Base-by-base conservation (phyloP, 2,329 filamentous ascomycete species). In the Exophiala bonariae region DNA sequence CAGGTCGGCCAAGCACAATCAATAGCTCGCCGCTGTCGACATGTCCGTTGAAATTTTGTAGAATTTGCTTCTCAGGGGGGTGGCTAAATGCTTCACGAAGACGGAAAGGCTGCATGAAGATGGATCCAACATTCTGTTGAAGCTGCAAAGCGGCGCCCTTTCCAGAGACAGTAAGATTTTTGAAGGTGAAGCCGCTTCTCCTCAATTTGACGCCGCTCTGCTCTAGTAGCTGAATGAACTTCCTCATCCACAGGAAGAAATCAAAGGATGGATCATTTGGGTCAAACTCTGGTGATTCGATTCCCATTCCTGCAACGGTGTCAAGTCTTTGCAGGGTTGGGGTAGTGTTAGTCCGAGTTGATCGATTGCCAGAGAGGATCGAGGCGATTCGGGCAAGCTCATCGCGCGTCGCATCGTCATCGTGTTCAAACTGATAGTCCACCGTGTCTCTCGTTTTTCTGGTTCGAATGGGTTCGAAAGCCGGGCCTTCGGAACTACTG, bases 1-100 rank as follows among this genome's bases (percentile, higher is more conserved):
- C 85, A 0, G 85, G 85, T 1, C 83, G 74, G 3, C 85, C 85
- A 0, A 88, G 71, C 0, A 88, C 83, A 0, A 87, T 68, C 1
- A 86, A 66, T 83, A 87, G 86, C 22, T 57, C 54, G 1, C 78
- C 77, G 46, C 67, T 71, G 47, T 73, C 73, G 41, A 82, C 61
- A 32, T 50, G 61, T 6, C 77, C 77, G 52, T 80, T 70, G 50
- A 81, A 81, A 44, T 74, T 68, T 34, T 69, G 71, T 17, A 82
- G 58, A 49, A 82, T 83, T 2, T 76, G 74, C 56, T 80, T 82
- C 52, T 76, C 74, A 0, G 71, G 65, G 14, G 72, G 68, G 34
- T 72, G 72, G 17, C 71, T 76, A 40, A 86, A 71, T 33, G 77
- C 67, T 47, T 87, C 79, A 1, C 76, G 71, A 0, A 80, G 61